These are phyloP conservation scores for Chlamydomonas eustigma DNA, from an alignment of 139 green algal genomes.

Conservation along the genomic window DNA sequence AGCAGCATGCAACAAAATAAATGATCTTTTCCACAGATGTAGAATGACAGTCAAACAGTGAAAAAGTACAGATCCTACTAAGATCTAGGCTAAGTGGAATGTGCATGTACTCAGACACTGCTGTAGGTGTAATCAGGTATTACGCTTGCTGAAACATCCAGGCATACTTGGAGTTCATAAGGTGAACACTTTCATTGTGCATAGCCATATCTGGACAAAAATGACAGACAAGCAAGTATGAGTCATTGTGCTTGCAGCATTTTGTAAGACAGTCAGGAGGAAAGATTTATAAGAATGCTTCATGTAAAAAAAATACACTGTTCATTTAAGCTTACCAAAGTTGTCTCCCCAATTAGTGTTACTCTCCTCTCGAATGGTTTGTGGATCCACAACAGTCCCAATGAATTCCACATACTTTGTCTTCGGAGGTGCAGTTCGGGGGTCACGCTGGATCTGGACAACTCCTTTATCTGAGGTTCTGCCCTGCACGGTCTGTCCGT, in stretches of 20 bases:
- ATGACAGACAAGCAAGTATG: not conserved
- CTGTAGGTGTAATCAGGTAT: no score
- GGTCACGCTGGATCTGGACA: not conserved
- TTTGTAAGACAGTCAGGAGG: not conserved
- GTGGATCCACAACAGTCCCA: not conserved
- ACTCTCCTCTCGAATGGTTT: not conserved
- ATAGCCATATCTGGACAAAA: conserved; percentile 2
- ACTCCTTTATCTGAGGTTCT: conserved; percentile 2
- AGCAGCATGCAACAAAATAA: no score
- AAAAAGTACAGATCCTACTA: no score
- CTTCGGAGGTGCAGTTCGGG: not conserved
- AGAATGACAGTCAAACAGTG: no score
- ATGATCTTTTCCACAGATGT: no score
- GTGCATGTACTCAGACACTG: not conserved
- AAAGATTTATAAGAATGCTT: not conserved
- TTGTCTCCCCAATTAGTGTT: conserved; percentile 12
- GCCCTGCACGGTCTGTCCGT: not conserved
- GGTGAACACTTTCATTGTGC: conserved; percentile 10
- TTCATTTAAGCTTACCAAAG: conserved; percentile 4
- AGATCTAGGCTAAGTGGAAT: no score
- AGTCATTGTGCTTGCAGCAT: not conserved
- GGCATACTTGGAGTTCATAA: conserved; percentile 15
- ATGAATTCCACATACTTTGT: conserved; percentile 15
- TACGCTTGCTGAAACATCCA: not conserved
- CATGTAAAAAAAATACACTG: not conserved